A percentile compares a stretch with the other conserved stretches of the same genome.
phyloP scores from a whole-genome alignment of 495 filamentous ascomycete genomes.

The Massariosphaeria phaeospora region DNA sequence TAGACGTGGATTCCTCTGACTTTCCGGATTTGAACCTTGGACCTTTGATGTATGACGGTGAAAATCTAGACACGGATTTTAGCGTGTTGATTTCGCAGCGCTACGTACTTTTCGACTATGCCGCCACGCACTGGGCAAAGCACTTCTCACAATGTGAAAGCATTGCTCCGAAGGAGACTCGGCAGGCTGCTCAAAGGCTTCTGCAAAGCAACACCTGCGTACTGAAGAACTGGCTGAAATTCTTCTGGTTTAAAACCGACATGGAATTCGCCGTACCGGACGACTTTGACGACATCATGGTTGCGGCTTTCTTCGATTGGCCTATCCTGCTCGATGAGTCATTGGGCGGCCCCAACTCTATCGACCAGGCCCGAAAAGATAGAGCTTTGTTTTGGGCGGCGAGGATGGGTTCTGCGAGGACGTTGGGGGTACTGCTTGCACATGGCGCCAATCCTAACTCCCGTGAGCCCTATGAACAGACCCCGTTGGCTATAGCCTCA shows the following conservation, averaged over 20 bases:
- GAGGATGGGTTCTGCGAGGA: slow-evolving; percentile 2
- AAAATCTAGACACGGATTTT: slow-evolving; percentile 8
- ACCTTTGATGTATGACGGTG: slow-evolving; percentile 8
- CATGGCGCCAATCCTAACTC: slow-evolving; percentile 16
- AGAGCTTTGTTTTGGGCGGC: slow-evolving; percentile 27
- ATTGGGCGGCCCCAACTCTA: background rate
- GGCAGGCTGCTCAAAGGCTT: slow-evolving; percentile 2
- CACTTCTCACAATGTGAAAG: slow-evolving; percentile 20
- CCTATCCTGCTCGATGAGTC: background rate
- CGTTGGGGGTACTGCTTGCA: slow-evolving; percentile 6
- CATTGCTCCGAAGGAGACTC: slow-evolving; percentile 6
- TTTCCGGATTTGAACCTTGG: background rate
- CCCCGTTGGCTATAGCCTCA: slow-evolving; percentile 9
- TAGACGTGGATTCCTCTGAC: background rate
- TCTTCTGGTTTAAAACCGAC: slow-evolving; percentile 15
- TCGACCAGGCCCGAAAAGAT: slow-evolving; percentile 6
- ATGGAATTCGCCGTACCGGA: slow-evolving; percentile 15
- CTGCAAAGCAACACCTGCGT: background rate
- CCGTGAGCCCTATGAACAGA: background rate
- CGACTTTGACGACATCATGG: slow-evolving; percentile 12
- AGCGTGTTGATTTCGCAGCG: slow-evolving; percentile 1
- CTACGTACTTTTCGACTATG: slow-evolving; percentile 22
- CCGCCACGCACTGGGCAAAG: slow-evolving; percentile 20
- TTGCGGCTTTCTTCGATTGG: slow-evolving; percentile 19
- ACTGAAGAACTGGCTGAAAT: slow-evolving; percentile 23